Conservation (phyloP, 2,329 filamentous ascomycete genomes). For the Trichoderma aggressivum region DNA sequence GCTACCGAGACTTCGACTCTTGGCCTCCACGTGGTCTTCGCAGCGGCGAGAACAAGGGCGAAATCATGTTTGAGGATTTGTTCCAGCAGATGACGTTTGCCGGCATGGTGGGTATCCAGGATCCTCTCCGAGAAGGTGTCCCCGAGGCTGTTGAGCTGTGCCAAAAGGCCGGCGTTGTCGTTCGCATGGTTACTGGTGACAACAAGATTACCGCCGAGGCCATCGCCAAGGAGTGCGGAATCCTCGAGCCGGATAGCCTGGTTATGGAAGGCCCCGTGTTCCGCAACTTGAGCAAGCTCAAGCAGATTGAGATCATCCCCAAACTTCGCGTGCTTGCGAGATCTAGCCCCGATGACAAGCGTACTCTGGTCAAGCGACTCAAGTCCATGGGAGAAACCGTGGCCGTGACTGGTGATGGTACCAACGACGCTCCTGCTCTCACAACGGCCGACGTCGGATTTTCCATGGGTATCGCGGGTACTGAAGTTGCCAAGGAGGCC, state of each 20-base stretch:
- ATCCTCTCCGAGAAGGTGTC: slow-evolving; percentile 74
- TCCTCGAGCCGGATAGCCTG: slow-evolving; percentile 63
- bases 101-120: slow-evolving; percentile 74
- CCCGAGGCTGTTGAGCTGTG: slow-evolving; percentile 68
- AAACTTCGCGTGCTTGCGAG: slow-evolving; percentile 68
- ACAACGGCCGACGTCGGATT: slow-evolving; percentile 81
- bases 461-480: slow-evolving; percentile 81
- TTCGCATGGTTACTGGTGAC: slow-evolving; percentile 84
- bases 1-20: slow-evolving; percentile 77
- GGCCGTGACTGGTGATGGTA: slow-evolving; percentile 79
- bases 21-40: slow-evolving; percentile 72
- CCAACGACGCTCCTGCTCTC: slow-evolving; percentile 77
- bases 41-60: slow-evolving; percentile 53
- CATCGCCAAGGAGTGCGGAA: slow-evolving; percentile 76
- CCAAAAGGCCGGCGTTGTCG: slow-evolving; percentile 71
- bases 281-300: slow-evolving; percentile 63
- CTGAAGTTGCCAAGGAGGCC: slow-evolving; percentile 80
- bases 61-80: slow-evolving; percentile 63
- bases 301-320: slow-evolving; percentile 67
- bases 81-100: slow-evolving; percentile 67
- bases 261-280: slow-evolving; percentile 79
- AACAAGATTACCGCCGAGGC: slow-evolving; percentile 76
- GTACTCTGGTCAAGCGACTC: slow-evolving; percentile 66
- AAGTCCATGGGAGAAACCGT: slow-evolving; percentile 74
- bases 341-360: slow-evolving; percentile 75